Evolutionary conservation across 2,329 filamentous ascomycete species (phyloP), one percentile per base, ranked within the genome.

Genomic region (Hysterium pulicare): DNA sequence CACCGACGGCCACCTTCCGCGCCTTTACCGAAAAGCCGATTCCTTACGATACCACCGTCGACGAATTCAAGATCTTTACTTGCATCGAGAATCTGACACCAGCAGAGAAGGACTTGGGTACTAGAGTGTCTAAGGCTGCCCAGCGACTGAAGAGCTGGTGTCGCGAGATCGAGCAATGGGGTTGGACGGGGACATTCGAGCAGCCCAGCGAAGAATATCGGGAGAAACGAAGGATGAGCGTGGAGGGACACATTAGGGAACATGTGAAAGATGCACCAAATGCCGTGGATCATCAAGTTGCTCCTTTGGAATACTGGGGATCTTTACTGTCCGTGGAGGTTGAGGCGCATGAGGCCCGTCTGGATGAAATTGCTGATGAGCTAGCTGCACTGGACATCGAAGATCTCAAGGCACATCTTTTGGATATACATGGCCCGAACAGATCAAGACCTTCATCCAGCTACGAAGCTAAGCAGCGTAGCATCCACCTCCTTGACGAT

Each of bases 391-490:
- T 93, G 39, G 80, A 87, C 41, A 73, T 94, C 30, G 87, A 97
- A 58, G 89, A 94, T 50, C 83, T 98, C 61, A 97, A 98, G 71
- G 81, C 79, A 33, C 87, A 91, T 59, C 86, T 96, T 52, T 72
- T 96, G 49, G 83, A 85, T 65, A 87, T 87, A 57, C 87, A 95
- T 86, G 62, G 61, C 64, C 74, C 49, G 56, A 70, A 57, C 42
- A 65, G 60, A 34, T 68, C 67, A 34, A 61, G 63, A 71, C 79
- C 70, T 13, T 75, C 72, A 37, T 68, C 61, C 21, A 59, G 63
- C 47, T 59, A 63, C 45, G 58, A 50, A 24, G 54, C 54, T 4
- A 48, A 23, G 17, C 56, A 61, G 35, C 57, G 55, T 22, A 71
- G 73, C 32, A 87, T 87, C 65, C 79, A 78, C 48, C 83, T 79